Conservation (phyloP, 192 early-diverging fungal species). For the Coemansia asiatica region DNA sequence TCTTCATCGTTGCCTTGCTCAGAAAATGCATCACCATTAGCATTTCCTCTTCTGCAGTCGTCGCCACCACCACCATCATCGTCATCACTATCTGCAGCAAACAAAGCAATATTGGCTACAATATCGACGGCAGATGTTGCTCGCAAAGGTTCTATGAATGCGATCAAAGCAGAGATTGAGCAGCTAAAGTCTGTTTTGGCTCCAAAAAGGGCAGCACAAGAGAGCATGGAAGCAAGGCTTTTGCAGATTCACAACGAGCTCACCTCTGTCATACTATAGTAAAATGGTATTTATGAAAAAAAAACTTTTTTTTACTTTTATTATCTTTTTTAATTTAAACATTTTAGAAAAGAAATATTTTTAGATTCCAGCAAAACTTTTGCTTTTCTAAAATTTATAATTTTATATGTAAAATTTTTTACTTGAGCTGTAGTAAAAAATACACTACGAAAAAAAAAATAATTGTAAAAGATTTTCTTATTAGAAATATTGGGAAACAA, state of each 20-base stretch:
- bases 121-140: constrained; percentile 39
- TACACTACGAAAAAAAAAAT: too few relatives aligned
- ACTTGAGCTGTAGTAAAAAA: too few relatives aligned
- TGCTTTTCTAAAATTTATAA: too few relatives aligned
- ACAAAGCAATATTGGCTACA: background rate
- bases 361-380: too few relatives aligned
- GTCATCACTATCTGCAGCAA: background rate
- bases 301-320: too few relatives aligned
- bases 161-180: constrained; percentile 37
- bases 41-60: constrained; percentile 7
- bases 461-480: too few relatives aligned
- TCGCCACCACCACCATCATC: too few relatives aligned
- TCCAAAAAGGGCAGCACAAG: constrained; percentile 20
- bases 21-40: constrained; percentile 1
- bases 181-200: constrained; percentile 33
- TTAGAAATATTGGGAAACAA: too few relatives aligned
- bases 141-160: constrained; percentile 33
- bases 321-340: too few relatives aligned
- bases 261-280: constrained; percentile 16
- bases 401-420: too few relatives aligned
- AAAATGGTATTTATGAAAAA: constrained; percentile 1
- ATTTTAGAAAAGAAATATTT: too few relatives aligned
- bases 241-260: constrained; percentile 44
- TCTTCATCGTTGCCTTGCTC: background rate
- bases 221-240: constrained; percentile 19